These are phyloP conservation scores for Myriosclerotinia duriaeana DNA, from an alignment of 2,329 filamentous ascomycete genomes.

Conservation along the genomic window DNA sequence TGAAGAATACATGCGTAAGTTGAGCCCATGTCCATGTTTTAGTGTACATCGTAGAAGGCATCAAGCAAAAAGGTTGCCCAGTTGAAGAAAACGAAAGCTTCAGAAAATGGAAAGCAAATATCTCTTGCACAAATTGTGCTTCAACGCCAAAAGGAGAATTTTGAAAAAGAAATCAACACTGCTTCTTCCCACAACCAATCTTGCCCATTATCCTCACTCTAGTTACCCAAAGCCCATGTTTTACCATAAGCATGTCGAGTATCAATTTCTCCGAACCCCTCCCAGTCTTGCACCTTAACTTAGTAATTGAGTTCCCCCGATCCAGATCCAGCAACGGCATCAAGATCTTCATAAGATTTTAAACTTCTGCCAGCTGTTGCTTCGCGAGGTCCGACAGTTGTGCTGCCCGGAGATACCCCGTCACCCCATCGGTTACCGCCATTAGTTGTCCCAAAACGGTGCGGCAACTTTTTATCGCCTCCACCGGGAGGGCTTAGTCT, in stretches of 20 bases:
- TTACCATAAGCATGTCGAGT: background rate
- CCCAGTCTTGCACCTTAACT: constrained; percentile 8
- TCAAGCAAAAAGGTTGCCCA: constrained; percentile 3
- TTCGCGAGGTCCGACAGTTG: constrained; percentile 80
- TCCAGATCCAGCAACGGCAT: constrained; percentile 74
- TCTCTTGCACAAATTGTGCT: constrained; percentile 12
- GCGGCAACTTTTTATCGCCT: constrained; percentile 46
- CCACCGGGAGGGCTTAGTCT: constrained; percentile 49
- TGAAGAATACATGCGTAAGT: constrained; percentile 6
- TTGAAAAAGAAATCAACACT: constrained; percentile 14
- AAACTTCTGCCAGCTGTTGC: constrained; percentile 89
- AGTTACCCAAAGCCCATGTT: background rate
- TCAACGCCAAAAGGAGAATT: constrained; percentile 11
- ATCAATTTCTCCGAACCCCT: background rate
- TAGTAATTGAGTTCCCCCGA: constrained; percentile 89
- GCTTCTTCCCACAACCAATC: constrained; percentile 3
- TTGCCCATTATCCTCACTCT: constrained; percentile 6
- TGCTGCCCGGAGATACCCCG: constrained; percentile 65
- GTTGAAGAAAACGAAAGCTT: background rate
- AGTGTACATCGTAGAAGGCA: constrained; percentile 16
- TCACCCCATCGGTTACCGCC: constrained; percentile 68
- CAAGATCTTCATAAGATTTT: constrained; percentile 96
- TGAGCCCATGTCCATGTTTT: constrained; percentile 2
- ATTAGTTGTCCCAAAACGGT: constrained; percentile 46
- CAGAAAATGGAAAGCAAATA: background rate